Base-by-base conservation (phyloP, 352 stramenopile species). In the Globisporangium camurandrum region DNA sequence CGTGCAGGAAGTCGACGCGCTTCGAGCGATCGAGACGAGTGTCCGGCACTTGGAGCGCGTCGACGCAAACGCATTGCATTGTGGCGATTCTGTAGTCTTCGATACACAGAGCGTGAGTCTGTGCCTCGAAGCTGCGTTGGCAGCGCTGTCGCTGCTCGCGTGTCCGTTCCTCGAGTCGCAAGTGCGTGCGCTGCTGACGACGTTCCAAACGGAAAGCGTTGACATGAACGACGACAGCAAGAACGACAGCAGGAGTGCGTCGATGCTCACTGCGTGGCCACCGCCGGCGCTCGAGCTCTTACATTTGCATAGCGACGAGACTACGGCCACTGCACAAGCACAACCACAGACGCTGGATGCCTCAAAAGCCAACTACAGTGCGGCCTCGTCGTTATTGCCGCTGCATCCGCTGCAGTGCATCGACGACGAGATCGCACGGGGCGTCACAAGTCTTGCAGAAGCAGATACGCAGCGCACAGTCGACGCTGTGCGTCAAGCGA, bases 81-180 rank as follows among this genome's bases (percentile, higher is more conserved):
- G n/a, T n/a, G n/a, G n/a, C n/a, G n/a, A n/a, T n/a, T n/a, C n/a
- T n/a, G n/a, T n/a, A n/a, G n/a, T n/a, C n/a, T 86, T 84, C 31
- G 63, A 83, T 51, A 22, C 11, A 20, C 20, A 56, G 30, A 59
- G 55, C 17, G 31, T 67, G 26, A 26, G 64, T 20, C 41, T 36
- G 31, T 85, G 75, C 37, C 61, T 89, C 50, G 66, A 80, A 57
- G 66, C 69, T 6, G 49, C 84, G 1, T 82, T 69, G 54, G 71
- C 73, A 46, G 62, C 71, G 17, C 44, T 87, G 12, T 80, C 69
- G 3, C 34, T 89, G 28, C 68, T 78, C 55, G 81, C 71, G 9
- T 78, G 69, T 39, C 60, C 68, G 27, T 47, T 51, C 28, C 39
- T 83, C 30, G 71, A 87, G 58, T 56, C 49, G 2, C 34, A 53